Evolutionary conservation across 345 rosid species (phyloP).

Genomic region (Bruguiera gymnorhiza): DNA sequence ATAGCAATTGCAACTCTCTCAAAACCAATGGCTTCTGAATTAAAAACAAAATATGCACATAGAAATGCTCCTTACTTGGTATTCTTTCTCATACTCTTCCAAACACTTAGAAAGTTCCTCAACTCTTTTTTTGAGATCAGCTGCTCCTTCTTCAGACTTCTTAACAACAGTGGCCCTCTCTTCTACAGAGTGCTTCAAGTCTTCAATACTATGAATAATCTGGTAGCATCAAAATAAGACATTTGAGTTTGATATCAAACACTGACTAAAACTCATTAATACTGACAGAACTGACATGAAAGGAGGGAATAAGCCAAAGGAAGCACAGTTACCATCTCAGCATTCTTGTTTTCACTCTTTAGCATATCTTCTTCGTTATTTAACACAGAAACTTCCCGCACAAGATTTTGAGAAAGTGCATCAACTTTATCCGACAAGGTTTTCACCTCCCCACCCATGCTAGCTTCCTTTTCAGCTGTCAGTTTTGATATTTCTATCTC

Average conservation of each 20-base stretch:
- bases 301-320: slow-evolving; percentile 6
- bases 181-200: slow-evolving; percentile 64
- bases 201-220: slow-evolving; percentile 69
- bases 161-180: slow-evolving; percentile 69
- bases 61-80: slow-evolving; percentile 53
- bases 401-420: slow-evolving; percentile 61
- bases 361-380: slow-evolving; percentile 74
- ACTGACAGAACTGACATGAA: background rate
- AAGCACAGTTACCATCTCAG: slow-evolving; percentile 53
- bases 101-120: slow-evolving; percentile 71
- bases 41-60: slow-evolving; percentile 5
- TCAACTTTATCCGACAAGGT: slow-evolving; percentile 73
- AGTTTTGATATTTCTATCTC: slow-evolving; percentile 57
- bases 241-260: slow-evolving; percentile 6
- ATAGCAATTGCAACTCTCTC: slow-evolving; percentile 19
- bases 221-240: slow-evolving; percentile 33
- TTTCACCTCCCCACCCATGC: slow-evolving; percentile 86
- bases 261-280: background rate
- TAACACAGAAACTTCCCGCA: slow-evolving; percentile 70
- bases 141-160: slow-evolving; percentile 82
- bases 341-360: slow-evolving; percentile 64
- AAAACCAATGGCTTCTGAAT: background rate
- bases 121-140: slow-evolving; percentile 58
- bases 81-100: slow-evolving; percentile 75
- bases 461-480: slow-evolving; percentile 82